A percentile compares a stretch with the other conserved stretches of the same genome.
Conservation (phyloP, 164 flowering plant species). For the Protea cynaroides region DNA sequence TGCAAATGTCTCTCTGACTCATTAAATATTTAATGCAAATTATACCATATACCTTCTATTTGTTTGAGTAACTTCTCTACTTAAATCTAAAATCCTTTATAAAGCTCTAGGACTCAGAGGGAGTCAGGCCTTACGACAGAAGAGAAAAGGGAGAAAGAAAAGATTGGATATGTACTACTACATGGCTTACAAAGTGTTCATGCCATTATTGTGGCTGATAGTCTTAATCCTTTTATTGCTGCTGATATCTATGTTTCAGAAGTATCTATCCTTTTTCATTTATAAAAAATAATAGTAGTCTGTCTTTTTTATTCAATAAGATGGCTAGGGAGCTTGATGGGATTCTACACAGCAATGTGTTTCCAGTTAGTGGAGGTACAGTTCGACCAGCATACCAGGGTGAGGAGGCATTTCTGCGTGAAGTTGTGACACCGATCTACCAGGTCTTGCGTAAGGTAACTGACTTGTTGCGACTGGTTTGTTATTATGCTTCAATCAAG, state of each 20-base stretch:
- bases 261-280: not conserved
- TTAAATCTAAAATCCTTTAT: too few species aligned
- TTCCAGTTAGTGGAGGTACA: constrained; percentile 51
- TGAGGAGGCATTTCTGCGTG: constrained; percentile 70
- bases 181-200: not conserved
- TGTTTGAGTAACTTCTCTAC: too few species aligned
- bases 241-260: too few species aligned
- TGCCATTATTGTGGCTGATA: not conserved
- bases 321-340: constrained; percentile 77
- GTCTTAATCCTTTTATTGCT: not conserved
- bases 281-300: not conserved
- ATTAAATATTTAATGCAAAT: too few species aligned
- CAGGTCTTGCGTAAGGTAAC: constrained; percentile 70
- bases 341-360: constrained; percentile 40
- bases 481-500: constrained; percentile 1
- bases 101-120: too few species aligned
- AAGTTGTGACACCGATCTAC: constrained; percentile 79
- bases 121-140: too few species aligned
- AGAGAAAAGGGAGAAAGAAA: too few species aligned
- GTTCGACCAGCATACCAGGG: constrained; percentile 39
- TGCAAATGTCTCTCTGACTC: too few species aligned
- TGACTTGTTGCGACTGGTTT: constrained; percentile 3
- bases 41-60: too few species aligned
- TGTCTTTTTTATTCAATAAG: constrained; percentile 27
- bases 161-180: too few species aligned